Base-by-base conservation (phyloP, 805 yeast species). In the Naumovozyma dairenensis region DNA sequence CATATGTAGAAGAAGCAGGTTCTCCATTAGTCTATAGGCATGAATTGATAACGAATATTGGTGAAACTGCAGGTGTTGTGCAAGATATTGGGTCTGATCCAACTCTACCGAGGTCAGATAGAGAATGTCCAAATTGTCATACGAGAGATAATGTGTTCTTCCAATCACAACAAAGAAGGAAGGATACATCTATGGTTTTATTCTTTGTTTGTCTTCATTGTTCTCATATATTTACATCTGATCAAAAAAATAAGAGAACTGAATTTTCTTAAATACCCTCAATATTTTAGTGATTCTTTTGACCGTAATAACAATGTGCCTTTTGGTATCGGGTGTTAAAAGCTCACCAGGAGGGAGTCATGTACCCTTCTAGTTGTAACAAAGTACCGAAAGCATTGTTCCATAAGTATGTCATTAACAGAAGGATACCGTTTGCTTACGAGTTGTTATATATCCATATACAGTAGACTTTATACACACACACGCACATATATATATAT, bases 11-110 rank as follows among this genome's bases (percentile, higher is more conserved):
- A 59, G 71, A 81, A 42, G 96, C 97, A 0, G 86, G 78, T 36
- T 74, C 81, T 46, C 79, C 95, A 21, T 73, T 80, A 54, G 94
- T 92, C 25, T 85, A 84, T 58, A 70, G 96, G 45, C 94, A 92
- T 58, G 97, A 92, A 62, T 70, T 89, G 62, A 80, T 85, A 45
- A 75, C 96, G 10, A 80, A 82, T 49, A 84, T 89, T 44, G 95
- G 64, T 53, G 96, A 84, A 55, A 89, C 96, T 2, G 97, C 97
- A 1, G 97, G 97, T 49, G 94, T 83, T 34, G 94, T 92, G 25
- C 87, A 83, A 55, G 97, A 89, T 58, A 82, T 92, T 45, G 96
- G 96, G 1, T 69, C 79, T 16, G 99, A 92, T 60, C 97, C 97
- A n/a, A 92, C 98, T 2, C 76, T 92, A 53, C 99, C 99, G 35